Base-by-base conservation (phyloP, 768 basidiomycete species). In the Suillus alpinus region DNA sequence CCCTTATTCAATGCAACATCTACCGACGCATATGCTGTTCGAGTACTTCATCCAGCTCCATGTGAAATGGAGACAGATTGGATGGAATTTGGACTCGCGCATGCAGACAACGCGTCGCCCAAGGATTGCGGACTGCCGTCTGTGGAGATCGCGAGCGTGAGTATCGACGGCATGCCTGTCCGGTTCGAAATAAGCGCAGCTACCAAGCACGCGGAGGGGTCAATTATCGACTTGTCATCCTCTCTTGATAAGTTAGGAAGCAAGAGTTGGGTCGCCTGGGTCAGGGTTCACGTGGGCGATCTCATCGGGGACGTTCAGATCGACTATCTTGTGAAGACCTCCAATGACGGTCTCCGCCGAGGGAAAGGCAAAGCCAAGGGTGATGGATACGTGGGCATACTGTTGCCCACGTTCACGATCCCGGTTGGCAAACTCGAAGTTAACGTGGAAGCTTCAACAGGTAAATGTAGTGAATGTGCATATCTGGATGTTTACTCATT, bases 61-160 rank as follows among this genome's bases (percentile, higher is more conserved):
- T 72, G 78, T 14, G 80, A 86, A 37, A 68, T 77, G n/a, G 83
- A 83, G 59, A 81, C 83, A n/a, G 88, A 87, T 56, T 89, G 84
- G 85, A 76, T 92, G 20, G 89, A 91, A 69, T 91, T 92, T 66
- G 89, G 89, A 31, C 76, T 92, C 55, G 85, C 85, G 2, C 76
- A 81, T 57, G 73, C 72, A n/a, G 52, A 56, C 32, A 13, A 44
- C 29, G n/a, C 56, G 36, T 57, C 60, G 23, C 62, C 62, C 52
- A 61, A 66, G 39, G 65, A 68, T 50, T 60, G 43, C 39, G 64
- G 64, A 36, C 73, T 76, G 44, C 81, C 83, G 47, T 78, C 73
- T 58, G 78, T 87, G 52, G 79, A 86, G 16, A 78, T 89, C 53
- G 76, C 84, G 52, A 82, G 78, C 63, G 86, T 82, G 40, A 88